These are phyloP conservation scores for Yamadazyma philogaea DNA, from an alignment of 805 yeast species.

Conservation along the genomic window DNA sequence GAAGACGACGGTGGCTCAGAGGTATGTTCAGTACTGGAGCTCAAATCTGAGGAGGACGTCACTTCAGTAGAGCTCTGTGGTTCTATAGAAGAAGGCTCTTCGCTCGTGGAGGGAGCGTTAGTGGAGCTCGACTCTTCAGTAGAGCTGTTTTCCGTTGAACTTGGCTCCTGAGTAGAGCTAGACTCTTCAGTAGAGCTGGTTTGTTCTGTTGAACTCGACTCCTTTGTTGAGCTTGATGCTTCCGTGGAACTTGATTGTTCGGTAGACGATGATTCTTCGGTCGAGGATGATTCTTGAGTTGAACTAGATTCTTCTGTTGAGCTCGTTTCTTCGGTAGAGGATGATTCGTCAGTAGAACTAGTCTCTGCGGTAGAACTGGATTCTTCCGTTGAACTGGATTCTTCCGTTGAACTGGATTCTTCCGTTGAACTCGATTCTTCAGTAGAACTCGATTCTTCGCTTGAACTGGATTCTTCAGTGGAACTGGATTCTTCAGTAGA, in stretches of 20 bases:
- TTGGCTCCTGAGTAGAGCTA: background rate
- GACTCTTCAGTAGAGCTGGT: background rate
- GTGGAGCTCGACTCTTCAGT: conserved; percentile 1
- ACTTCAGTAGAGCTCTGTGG: background rate
- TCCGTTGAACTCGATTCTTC: conserved; percentile 1
- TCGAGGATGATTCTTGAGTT: conserved; percentile 1
- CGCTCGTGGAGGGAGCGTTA: background rate
- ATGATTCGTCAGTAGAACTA: background rate
- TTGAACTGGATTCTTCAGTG: background rate
- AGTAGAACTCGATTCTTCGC: background rate
- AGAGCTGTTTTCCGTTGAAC: background rate
- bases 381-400: background rate
- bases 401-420: background rate
- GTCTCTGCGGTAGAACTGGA: background rate
- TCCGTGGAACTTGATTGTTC: conserved; percentile 2
- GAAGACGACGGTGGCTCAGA: too few species aligned
- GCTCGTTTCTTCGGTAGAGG: background rate
- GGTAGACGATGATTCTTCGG: conserved; percentile 2
- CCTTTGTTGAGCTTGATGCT: background rate
- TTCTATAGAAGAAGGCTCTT: background rate
- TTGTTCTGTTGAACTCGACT: background rate
- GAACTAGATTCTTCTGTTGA: background rate
- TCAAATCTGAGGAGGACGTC: too few species aligned
- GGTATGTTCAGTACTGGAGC: too few species aligned
- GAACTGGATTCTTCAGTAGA: background rate